Conservation (phyloP, 805 yeast species). For the Nakazawaea anatomiae region DNA sequence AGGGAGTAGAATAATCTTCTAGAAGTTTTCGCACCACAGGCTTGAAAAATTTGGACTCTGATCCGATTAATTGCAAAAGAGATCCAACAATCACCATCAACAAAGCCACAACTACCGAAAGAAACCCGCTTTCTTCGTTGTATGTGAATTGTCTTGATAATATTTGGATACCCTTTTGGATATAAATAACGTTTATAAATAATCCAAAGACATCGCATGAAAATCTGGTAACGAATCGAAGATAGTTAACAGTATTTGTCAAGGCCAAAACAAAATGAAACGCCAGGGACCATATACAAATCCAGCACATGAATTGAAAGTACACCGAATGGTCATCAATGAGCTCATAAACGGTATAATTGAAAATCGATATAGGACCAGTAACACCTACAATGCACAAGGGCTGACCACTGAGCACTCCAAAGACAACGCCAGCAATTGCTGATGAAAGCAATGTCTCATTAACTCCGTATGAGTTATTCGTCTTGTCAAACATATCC, state of each 20-base stretch:
- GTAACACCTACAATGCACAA: constrained; percentile 95
- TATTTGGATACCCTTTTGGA: constrained; percentile 88
- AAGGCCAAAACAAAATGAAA: constrained; percentile 72
- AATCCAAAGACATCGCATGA: constrained; percentile 93
- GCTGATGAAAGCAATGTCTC: constrained; percentile 83
- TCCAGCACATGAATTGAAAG: constrained; percentile 95
- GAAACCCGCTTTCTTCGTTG: constrained; percentile 50
- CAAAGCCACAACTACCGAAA: constrained; percentile 68
- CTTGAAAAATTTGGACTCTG: constrained; percentile 54
- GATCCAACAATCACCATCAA: constrained; percentile 76
- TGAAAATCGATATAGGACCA: constrained; percentile 90
- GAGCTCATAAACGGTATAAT: constrained; percentile 79
- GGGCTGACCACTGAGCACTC: constrained; percentile 84
- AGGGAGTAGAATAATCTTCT: constrained; percentile 82
- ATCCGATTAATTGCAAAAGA: constrained; percentile 52
- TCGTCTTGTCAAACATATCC: constrained; percentile 91
- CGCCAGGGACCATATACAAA: constrained; percentile 85
- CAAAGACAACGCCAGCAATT: constrained; percentile 84
- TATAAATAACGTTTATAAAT: constrained; percentile 81
- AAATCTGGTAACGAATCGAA: constrained; percentile 69
- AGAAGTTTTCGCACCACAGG: constrained; percentile 60
- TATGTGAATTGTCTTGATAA: constrained; percentile 60
- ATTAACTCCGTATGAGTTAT: constrained; percentile 84
- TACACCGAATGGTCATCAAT: constrained; percentile 51
- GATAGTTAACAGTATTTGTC: constrained; percentile 57